Conservation (phyloP, 345 rosid species). For the rapeseed (Brassica napus) region DNA sequence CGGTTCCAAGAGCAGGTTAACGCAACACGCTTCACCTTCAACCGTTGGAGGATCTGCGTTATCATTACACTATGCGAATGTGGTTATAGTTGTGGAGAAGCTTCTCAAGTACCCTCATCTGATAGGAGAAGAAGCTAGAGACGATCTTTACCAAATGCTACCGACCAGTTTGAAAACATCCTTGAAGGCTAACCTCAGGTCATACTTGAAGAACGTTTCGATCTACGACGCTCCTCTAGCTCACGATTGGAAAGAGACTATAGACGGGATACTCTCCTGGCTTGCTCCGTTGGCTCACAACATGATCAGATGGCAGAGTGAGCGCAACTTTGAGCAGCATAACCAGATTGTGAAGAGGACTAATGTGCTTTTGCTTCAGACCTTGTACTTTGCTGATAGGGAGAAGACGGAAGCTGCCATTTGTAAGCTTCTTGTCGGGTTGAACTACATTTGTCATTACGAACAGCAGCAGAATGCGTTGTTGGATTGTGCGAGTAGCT, state of each 20-base stretch:
- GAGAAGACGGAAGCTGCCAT: constrained; percentile 75
- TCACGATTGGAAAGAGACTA: constrained; percentile 89
- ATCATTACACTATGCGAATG: constrained; percentile 87
- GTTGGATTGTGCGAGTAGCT: constrained; percentile 90
- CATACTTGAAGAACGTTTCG: constrained; percentile 73
- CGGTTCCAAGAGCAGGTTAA: constrained; percentile 58
- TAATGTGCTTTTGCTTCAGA: constrained; percentile 82
- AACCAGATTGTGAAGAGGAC: constrained; percentile 71
- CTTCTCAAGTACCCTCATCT: constrained; percentile 85
- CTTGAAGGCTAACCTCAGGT: constrained; percentile 65
- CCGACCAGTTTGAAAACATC: constrained; percentile 76
- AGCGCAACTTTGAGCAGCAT: constrained; percentile 90
- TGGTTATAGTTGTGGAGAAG: constrained; percentile 86
- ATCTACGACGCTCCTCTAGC: constrained; percentile 94
- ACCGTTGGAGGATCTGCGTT: constrained; percentile 91
- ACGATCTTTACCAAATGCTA: constrained; percentile 90
- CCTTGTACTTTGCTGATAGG: constrained; percentile 89
- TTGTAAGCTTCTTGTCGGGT: constrained; percentile 83
- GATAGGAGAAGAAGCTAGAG: constrained; percentile 94
- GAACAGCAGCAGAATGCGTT: constrained; percentile 88
- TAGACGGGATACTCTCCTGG: constrained; percentile 75
- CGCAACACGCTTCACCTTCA: constrained; percentile 57
- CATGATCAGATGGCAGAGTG: constrained; percentile 95
- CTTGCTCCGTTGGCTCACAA: constrained; percentile 93
- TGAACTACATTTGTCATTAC: constrained; percentile 91